Evolutionary conservation across 352 stramenopile genomes (phyloP).

Genomic region (Phytophthora multivora): DNA sequence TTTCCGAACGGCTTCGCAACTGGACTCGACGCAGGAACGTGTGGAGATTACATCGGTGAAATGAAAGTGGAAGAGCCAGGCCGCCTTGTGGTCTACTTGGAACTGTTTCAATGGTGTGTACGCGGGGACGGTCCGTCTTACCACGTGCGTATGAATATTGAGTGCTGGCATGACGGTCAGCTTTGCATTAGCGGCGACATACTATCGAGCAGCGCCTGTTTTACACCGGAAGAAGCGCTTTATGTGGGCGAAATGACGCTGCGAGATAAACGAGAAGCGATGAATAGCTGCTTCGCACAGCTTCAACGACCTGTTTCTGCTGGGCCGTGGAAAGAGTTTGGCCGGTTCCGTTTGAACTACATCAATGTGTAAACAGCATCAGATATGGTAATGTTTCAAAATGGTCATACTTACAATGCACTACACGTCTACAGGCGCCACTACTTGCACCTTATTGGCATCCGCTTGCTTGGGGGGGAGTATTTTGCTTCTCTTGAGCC

Average conservation of each 20-base stretch:
- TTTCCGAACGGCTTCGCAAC: constrained; percentile 52
- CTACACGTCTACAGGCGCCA: background rate
- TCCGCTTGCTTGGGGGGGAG: background rate
- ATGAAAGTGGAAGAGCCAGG: constrained; percentile 44
- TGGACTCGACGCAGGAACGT: constrained; percentile 12
- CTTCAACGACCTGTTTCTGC: background rate
- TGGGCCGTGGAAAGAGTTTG: constrained; percentile 28
- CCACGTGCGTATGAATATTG: constrained; percentile 45
- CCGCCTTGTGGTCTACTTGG: constrained; percentile 47
- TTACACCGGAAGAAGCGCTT: constrained; percentile 31
- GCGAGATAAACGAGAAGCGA: constrained; percentile 36
- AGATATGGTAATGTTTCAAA: background rate
- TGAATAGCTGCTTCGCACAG: constrained; percentile 12
- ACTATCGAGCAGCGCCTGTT: constrained; percentile 23
- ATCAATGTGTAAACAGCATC: background rate
- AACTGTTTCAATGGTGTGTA: constrained; percentile 46
- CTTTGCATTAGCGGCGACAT: constrained; percentile 55
- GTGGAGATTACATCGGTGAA: constrained; percentile 60
- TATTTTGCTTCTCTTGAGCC: background rate
- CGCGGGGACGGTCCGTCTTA: constrained; percentile 28
- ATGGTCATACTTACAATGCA: background rate
- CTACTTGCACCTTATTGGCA: background rate
- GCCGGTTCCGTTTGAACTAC: constrained; percentile 38
- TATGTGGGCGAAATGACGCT: constrained; percentile 48
- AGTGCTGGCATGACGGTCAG: constrained; percentile 49